These are phyloP conservation scores for Arachis stenosperma DNA, from an alignment of 306 rosid genomes.

Conservation along the genomic window DNA sequence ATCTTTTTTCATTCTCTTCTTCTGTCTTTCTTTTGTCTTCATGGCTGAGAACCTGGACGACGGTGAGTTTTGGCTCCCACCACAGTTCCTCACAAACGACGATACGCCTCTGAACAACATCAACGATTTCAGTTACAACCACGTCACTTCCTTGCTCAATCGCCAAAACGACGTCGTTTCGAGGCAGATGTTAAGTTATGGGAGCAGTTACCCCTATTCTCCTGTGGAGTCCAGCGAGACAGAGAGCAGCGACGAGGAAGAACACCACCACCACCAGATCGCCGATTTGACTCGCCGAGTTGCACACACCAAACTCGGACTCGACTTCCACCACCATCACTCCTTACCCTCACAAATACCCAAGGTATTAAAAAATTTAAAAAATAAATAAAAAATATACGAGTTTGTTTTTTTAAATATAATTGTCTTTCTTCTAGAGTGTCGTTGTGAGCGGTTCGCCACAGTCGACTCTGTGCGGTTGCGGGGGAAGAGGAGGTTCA, in stretches of 20 bases:
- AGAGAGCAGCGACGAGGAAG: slow-evolving; percentile 76
- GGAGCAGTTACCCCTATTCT: slow-evolving; percentile 30
- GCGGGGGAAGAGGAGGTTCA: slow-evolving; percentile 48
- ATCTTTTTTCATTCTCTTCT: neutral
- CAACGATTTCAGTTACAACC: neutral
- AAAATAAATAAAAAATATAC: neutral
- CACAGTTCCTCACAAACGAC: slow-evolving; percentile 61
- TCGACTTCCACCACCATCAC: slow-evolving; percentile 7
- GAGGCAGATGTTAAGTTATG: slow-evolving; percentile 35
- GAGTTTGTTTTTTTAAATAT: neutral
- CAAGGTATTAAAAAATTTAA: slow-evolving; percentile 40
- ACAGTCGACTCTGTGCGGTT: slow-evolving; percentile 62
- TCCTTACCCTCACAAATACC: slow-evolving; percentile 30
- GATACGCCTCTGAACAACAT: neutral
- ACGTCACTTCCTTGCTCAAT: neutral
- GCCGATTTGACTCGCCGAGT: slow-evolving; percentile 63
- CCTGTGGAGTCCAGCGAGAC: slow-evolving; percentile 76
- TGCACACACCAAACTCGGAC: slow-evolving; percentile 55
- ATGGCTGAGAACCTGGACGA: slow-evolving; percentile 65
- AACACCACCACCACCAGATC: slow-evolving; percentile 35
- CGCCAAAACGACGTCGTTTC: slow-evolving; percentile 27
- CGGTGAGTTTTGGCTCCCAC: slow-evolving; percentile 77
- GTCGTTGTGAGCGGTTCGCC: slow-evolving; percentile 54
- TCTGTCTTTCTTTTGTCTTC: neutral
- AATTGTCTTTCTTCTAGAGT: slow-evolving; percentile 21